Evolutionary conservation across 768 basidiomycete species (phyloP).

Genomic region (Hypholoma fasciculare): DNA sequence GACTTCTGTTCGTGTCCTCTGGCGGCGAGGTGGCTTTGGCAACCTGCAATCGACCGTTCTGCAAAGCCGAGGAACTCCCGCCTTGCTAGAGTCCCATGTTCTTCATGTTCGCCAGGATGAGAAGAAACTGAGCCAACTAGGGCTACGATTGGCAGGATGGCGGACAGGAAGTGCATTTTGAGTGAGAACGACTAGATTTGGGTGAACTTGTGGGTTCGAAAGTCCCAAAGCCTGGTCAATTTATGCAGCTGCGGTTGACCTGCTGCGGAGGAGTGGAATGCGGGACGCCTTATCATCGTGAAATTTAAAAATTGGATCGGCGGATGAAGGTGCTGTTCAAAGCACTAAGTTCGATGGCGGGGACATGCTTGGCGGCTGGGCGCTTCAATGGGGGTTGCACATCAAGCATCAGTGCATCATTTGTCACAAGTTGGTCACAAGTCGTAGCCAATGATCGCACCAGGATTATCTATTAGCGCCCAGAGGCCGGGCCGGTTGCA

Average conservation of each 20-base stretch:
- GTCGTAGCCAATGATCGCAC: too few species aligned
- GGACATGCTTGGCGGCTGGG: not conserved
- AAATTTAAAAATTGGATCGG: not conserved
- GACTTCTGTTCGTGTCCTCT: not conserved
- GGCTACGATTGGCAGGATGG: constrained; percentile 1
- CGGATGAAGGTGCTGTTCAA: not conserved
- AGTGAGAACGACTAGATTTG: too few species aligned
- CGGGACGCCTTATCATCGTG: not conserved
- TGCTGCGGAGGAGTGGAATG: not conserved
- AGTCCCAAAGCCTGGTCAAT: not conserved
- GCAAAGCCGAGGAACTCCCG: constrained; percentile 4
- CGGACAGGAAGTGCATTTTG: not conserved
- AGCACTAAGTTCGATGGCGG: not conserved
- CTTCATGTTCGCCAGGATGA: constrained; percentile 3
- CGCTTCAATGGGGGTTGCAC: not conserved
- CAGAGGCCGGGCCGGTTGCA: too few species aligned
- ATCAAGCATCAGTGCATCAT: not conserved
- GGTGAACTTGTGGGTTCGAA: not conserved
- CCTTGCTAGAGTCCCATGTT: constrained; percentile 2
- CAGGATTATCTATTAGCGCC: too few species aligned
- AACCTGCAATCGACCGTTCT: not conserved
- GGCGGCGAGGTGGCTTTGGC: not conserved
- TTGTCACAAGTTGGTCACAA: too few species aligned
- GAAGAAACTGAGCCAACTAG: not conserved
- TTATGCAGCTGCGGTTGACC: not conserved